A percentile compares a stretch with the other conserved stretches of the same genome.
Conservation (phyloP, 2,329 filamentous ascomycete species). For the Lachnellula arida region DNA sequence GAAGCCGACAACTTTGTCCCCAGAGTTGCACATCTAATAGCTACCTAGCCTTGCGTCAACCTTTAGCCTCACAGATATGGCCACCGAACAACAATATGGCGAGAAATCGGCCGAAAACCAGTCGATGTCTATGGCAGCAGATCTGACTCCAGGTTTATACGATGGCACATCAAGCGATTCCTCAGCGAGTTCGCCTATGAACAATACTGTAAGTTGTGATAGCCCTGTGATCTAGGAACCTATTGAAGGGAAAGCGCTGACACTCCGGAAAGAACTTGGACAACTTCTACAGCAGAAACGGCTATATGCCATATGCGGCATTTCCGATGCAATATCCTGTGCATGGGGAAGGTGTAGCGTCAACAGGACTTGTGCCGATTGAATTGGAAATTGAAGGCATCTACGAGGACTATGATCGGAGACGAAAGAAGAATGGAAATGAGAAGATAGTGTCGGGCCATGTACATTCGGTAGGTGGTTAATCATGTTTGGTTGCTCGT, state of each 20-base stretch:
- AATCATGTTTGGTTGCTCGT: background rate
- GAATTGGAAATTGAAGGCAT: conserved; percentile 32
- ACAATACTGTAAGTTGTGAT: conserved; percentile 25
- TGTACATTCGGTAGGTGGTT: conserved; percentile 30
- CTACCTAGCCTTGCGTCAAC: background rate
- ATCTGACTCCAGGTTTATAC: conserved; percentile 25
- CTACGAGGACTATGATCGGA: conserved; percentile 32
- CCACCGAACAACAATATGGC: conserved; percentile 21
- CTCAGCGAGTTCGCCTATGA: conserved; percentile 30
- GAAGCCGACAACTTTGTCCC: background rate
- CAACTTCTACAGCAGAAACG: conserved; percentile 22
- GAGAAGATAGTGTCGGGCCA: conserved; percentile 31
- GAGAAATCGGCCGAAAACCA: conserved; percentile 18
- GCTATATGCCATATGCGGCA: conserved; percentile 26
- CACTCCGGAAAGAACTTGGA: conserved; percentile 20
- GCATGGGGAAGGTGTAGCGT: conserved; percentile 20
- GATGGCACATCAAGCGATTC: conserved; percentile 31
- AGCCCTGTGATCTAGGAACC: background rate
- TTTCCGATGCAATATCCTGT: conserved; percentile 29
- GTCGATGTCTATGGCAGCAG: conserved; percentile 21
- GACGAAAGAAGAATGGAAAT: conserved; percentile 27
- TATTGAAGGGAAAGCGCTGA: conserved; percentile 6
- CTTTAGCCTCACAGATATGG: conserved; percentile 15
- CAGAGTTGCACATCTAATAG: background rate
- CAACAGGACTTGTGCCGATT: conserved; percentile 29